A percentile compares a stretch with the other conserved stretches of the same genome.
Conservation (phyloP, 805 yeast genomes). For the Teunomyces lycoperdinae region DNA sequence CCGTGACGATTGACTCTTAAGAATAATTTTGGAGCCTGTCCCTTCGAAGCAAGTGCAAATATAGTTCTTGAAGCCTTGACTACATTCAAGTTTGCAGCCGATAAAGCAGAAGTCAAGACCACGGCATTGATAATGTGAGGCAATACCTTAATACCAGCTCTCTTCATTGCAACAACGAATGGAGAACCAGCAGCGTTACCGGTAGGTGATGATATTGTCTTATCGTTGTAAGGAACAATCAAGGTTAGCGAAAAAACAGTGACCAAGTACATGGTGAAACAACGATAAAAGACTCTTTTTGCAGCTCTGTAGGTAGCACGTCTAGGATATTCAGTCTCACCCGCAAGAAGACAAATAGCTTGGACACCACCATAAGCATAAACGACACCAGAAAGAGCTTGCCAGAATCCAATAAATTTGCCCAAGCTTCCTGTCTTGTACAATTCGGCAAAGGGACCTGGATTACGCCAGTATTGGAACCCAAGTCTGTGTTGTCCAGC, state of each 20-base stretch:
- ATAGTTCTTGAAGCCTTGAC: slow-evolving; percentile 30
- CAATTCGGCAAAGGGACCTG: slow-evolving; percentile 32
- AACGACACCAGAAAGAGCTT: slow-evolving; percentile 37
- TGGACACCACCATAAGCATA: slow-evolving; percentile 35
- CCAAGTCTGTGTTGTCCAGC: slow-evolving; percentile 23
- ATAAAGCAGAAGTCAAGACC: slow-evolving; percentile 38
- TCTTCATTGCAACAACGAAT: slow-evolving; percentile 37
- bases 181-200: slow-evolving; percentile 36
- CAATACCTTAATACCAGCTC: slow-evolving; percentile 31
- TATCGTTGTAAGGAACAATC: slow-evolving; percentile 30
- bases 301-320: slow-evolving; percentile 28
- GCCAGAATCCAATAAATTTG: slow-evolving; percentile 27
- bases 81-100: slow-evolving; percentile 32
- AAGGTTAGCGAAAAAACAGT: slow-evolving; percentile 18
- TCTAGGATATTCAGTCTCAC: slow-evolving; percentile 35
- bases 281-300: slow-evolving; percentile 27
- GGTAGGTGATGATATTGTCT: slow-evolving; percentile 21
- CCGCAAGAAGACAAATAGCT: slow-evolving; percentile 21
- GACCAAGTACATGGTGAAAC: slow-evolving; percentile 22
- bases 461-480: slow-evolving; percentile 39
- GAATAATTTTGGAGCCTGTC: slow-evolving; percentile 37
- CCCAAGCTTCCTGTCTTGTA: slow-evolving; percentile 11
- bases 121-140: slow-evolving; percentile 38
- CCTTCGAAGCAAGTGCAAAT: slow-evolving; percentile 35
- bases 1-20: slow-evolving; percentile 18